Evolutionary conservation across 768 basidiomycete genomes (phyloP), one percentile per base, ranked within the genome.

Genomic region (Boletus pseudopeckii): DNA sequence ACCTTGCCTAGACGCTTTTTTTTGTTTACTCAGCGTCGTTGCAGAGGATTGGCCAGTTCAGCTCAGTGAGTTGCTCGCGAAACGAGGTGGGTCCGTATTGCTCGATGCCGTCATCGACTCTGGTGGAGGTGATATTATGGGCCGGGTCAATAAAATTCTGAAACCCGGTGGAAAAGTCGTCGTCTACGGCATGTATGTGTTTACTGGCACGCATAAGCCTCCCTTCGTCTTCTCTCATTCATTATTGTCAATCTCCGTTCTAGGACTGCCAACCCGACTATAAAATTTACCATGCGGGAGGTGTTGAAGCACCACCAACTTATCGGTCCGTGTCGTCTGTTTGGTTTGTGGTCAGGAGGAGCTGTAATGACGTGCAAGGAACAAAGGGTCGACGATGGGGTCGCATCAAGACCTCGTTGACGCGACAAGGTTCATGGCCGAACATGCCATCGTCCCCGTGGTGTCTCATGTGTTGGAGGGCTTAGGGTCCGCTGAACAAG

Each of bases 321-420:
- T 38, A 75, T 90, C 32, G 91, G 90, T 90, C 40, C 40, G 77
- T 66, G 15, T 18, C 28, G 10, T 38, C 20, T 40, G 15, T 50
- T 45, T 24, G 22, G n/a, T 52, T 44, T 36, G 22, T 48, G 37
- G 46, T 50, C 44, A 45, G 11, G 33, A 52, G 28, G 52, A 40
- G 41, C 10, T 30, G n/a, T 48, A 24, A 28, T 66, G 49, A 67
- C 40, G 52, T 58, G 51, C 50, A 5, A 54, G 48, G 53, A 55
- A 55, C 39, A 47, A 53, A 90, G 90, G 90, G 34, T 88, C 88
- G 2, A 90, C 85, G 26, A 90, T 93, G 90, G 91, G 90, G 17
- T 91, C 90, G 8, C 81, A 77, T 59, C 76, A 81, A 50, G 90
- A 93, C 70, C 76, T 93, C 53, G 67, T 77, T 48, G 82, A 83